Conservation (phyloP, 2,329 filamentous ascomycete species). For the Fusarium domesticum region DNA sequence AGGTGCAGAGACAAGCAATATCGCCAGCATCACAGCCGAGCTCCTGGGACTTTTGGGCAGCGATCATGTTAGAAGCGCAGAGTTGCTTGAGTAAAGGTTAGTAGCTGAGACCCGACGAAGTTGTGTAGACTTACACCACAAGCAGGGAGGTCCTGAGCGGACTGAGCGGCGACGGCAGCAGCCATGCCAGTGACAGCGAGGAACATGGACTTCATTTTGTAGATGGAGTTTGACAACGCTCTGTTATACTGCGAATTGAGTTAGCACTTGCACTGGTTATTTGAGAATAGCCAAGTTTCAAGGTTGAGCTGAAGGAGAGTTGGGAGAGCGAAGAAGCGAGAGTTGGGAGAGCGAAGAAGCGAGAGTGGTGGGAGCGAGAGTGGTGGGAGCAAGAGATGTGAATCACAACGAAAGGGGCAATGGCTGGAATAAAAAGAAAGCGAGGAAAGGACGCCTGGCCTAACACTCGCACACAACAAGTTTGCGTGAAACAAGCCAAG, state of each 20-base stretch:
- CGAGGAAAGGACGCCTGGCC: constrained; percentile 7
- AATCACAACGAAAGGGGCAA: constrained; percentile 15
- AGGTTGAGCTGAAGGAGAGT: constrained; percentile 8
- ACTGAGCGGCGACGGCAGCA: constrained; percentile 42
- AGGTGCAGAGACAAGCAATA: constrained; percentile 46
- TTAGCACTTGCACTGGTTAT: constrained; percentile 4
- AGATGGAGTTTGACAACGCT: constrained; percentile 17
- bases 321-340: neutral
- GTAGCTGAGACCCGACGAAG: neutral
- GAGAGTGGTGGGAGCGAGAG: neutral
- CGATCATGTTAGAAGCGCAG: constrained; percentile 52
- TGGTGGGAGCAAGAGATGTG: constrained; percentile 11
- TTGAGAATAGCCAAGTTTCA: constrained; percentile 10
- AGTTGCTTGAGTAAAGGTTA: constrained; percentile 38
- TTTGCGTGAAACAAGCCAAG: constrained; percentile 33
- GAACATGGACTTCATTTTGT: constrained; percentile 52
- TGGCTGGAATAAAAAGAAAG: constrained; percentile 13
- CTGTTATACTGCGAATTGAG: constrained; percentile 13
- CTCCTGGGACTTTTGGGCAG: constrained; percentile 37
- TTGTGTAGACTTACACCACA: constrained; percentile 49
- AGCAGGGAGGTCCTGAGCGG: constrained; percentile 40
- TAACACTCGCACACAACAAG: constrained; percentile 20
- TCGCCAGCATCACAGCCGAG: constrained; percentile 47
- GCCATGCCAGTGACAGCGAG: constrained; percentile 43
- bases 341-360: neutral